phyloP scores from a whole-genome alignment of 1,139 yeast species.

The Insectozyma bohioensis region DNA sequence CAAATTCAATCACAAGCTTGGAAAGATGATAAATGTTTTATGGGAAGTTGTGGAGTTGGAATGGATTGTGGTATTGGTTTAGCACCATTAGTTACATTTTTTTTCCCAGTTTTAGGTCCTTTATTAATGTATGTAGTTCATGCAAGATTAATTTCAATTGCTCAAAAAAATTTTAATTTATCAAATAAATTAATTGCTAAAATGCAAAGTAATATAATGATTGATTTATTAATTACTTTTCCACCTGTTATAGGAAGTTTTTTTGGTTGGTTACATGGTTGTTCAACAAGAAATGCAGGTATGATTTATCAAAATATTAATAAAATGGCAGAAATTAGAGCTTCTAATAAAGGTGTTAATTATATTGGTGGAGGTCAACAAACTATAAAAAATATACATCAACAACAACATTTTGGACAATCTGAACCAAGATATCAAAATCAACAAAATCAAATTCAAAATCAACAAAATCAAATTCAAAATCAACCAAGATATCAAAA shows the following conservation, averaged over 20 bases:
- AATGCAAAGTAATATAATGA: constrained; percentile 68
- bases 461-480: constrained; percentile 3
- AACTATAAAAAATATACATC: constrained; percentile 9
- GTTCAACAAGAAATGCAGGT: constrained; percentile 90
- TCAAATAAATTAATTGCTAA: constrained; percentile 62
- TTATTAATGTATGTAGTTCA: constrained; percentile 76
- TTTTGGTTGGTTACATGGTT: constrained; percentile 76
- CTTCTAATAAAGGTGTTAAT: constrained; percentile 19
- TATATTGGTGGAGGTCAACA: constrained; percentile 22
- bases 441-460: constrained; percentile 8
- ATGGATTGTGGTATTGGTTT: constrained; percentile 77
- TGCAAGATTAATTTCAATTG: constrained; percentile 58
- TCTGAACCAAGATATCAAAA: constrained; percentile 1
- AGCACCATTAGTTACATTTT: constrained; percentile 63
- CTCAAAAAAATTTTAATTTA: constrained; percentile 53
- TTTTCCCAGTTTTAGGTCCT: constrained; percentile 81
- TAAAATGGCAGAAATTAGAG: constrained; percentile 36
- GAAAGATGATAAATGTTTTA: constrained; percentile 77
- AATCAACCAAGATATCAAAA: too few species aligned
- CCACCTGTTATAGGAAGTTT: constrained; percentile 79
- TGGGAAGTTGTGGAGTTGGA: constrained; percentile 71
- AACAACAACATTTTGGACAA: constrained; percentile 4
- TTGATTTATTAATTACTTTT: constrained; percentile 71
- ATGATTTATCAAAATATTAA: constrained; percentile 55
- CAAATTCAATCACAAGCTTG: constrained; percentile 74